Conservation (phyloP, 2,329 filamentous ascomycete species). For the Paraconiothyrium sp. region DNA sequence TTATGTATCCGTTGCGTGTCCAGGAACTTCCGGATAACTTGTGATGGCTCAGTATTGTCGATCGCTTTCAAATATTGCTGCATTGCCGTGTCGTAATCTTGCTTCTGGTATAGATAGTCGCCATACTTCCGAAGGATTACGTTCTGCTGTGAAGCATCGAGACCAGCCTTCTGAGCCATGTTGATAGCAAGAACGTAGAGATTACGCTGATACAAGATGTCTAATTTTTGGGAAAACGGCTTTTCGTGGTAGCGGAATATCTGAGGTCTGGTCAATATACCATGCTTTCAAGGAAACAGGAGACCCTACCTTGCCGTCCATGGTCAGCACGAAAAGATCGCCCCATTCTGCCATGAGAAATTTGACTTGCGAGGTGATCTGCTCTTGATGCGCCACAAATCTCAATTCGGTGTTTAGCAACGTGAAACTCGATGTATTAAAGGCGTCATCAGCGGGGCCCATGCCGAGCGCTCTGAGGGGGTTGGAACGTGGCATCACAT, state of each 20-base stretch:
- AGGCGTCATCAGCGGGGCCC: conserved; percentile 76
- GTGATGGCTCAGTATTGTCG: conserved; percentile 93
- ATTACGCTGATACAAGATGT: conserved; percentile 93
- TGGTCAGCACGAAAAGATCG: conserved; percentile 86
- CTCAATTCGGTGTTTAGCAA: conserved; percentile 91
- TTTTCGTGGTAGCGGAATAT: conserved; percentile 92
- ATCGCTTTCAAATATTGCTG: conserved; percentile 96
- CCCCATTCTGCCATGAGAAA: conserved; percentile 88
- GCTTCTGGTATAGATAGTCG: conserved; percentile 92
- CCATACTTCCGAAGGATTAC: conserved; percentile 93
- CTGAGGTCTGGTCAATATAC: conserved; percentile 54
- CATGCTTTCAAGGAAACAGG: not conserved
- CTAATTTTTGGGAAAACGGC: conserved; percentile 85
- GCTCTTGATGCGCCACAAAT: conserved; percentile 88
- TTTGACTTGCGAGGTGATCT: conserved; percentile 81
- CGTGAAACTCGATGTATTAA: conserved; percentile 88
- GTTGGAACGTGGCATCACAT: conserved; percentile 63
- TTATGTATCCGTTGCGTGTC: conserved; percentile 98
- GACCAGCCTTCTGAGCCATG: conserved; percentile 85
- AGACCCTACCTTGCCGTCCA: conserved; percentile 83
- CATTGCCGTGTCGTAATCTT: conserved; percentile 98
- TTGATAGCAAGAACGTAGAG: conserved; percentile 92
- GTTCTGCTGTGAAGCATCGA: conserved; percentile 84
- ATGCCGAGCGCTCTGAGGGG: conserved; percentile 77
- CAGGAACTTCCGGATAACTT: conserved; percentile 95